phyloP scores from a whole-genome alignment of 257 asterid species.

The Scutellaria barbata region DNA sequence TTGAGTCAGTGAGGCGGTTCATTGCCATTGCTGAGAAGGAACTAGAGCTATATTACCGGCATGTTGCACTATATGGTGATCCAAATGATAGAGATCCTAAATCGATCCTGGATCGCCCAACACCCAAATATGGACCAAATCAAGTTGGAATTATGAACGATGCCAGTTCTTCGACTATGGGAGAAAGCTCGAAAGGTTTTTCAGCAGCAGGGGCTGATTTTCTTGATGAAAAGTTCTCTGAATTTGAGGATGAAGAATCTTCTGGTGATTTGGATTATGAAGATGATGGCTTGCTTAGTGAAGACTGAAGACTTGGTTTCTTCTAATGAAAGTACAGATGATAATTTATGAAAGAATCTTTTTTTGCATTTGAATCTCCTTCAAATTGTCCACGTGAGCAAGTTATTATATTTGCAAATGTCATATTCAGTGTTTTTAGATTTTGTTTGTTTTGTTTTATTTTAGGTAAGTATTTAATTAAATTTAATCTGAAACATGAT shows the following conservation, averaged over 20 bases:
- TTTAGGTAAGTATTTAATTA: too few species aligned
- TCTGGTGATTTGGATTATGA: conserved; percentile 36
- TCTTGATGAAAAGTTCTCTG: conserved; percentile 46
- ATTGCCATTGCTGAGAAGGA: conserved; percentile 90
- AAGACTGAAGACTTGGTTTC: conserved; percentile 37
- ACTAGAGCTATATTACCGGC: conserved; percentile 85
- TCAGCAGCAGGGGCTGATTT: conserved; percentile 32
- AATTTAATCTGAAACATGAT: too few species aligned
- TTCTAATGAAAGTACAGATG: conserved; percentile 37
- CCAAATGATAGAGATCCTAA: conserved; percentile 68
- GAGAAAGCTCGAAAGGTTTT: conserved; percentile 26
- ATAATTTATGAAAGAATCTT: neutral
- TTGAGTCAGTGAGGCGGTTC: conserved; percentile 82
- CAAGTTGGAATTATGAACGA: conserved; percentile 16
- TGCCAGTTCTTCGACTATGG: conserved; percentile 23
- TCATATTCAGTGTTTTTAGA: too few species aligned
- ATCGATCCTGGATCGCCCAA: conserved; percentile 52
- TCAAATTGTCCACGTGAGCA: neutral
- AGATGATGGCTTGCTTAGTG: conserved; percentile 37
- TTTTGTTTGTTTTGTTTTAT: too few species aligned
- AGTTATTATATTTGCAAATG: neutral
- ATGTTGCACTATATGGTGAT: conserved; percentile 81
- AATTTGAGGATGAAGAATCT: conserved; percentile 38
- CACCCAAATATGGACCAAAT: conserved; percentile 19
- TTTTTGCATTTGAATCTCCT: neutral